A percentile compares a stretch with the other conserved stretches of the same genome.
Evolutionary conservation across 2,329 filamentous ascomycete species (phyloP).

Genomic region (Corynespora cassiicola): DNA sequence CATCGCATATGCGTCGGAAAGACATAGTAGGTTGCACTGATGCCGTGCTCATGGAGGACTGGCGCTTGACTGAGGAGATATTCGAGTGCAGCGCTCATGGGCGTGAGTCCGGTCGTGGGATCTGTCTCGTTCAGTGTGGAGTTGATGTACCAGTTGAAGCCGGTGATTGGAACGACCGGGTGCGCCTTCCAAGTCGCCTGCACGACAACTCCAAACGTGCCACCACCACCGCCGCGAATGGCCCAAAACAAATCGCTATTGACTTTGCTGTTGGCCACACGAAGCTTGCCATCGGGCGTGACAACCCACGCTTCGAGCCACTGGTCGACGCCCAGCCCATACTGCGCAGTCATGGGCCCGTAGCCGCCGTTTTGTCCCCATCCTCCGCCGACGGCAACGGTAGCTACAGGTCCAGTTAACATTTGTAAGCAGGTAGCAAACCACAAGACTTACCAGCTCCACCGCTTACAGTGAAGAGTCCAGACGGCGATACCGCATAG

Average conservation of each 20-base stretch:
- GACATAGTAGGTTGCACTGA: too few species aligned
- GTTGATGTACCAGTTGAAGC: too few species aligned
- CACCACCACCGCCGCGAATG: slow-evolving; percentile 26
- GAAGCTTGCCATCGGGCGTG: slow-evolving; percentile 20
- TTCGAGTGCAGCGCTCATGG: too few species aligned
- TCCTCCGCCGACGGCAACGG: slow-evolving; percentile 5
- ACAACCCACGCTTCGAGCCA: slow-evolving; percentile 26
- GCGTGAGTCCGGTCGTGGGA: too few species aligned
- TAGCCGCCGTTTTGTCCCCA: too few species aligned
- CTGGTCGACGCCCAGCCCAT: slow-evolving; percentile 38
- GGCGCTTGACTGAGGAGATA: too few species aligned
- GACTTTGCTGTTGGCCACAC: slow-evolving; percentile 14
- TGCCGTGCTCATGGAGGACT: too few species aligned
- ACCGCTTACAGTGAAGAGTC: slow-evolving; percentile 6
- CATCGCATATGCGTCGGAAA: too few species aligned
- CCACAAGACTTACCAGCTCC: slow-evolving; percentile 6
- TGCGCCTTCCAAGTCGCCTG: slow-evolving; percentile 23
- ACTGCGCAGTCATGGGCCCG: slow-evolving; percentile 55
- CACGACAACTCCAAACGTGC: slow-evolving; percentile 22
- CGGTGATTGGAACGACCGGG: slow-evolving; percentile 23
- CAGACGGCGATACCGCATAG: slow-evolving; percentile 1
- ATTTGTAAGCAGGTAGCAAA: neutral
- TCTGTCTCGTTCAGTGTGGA: too few species aligned
- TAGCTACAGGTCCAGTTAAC: slow-evolving; percentile 1
- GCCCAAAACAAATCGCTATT: slow-evolving; percentile 33